Evolutionary conservation across 805 yeast species (phyloP), one percentile per base, ranked within the genome.

Genomic region (Isabelozyma gotoi): DNA sequence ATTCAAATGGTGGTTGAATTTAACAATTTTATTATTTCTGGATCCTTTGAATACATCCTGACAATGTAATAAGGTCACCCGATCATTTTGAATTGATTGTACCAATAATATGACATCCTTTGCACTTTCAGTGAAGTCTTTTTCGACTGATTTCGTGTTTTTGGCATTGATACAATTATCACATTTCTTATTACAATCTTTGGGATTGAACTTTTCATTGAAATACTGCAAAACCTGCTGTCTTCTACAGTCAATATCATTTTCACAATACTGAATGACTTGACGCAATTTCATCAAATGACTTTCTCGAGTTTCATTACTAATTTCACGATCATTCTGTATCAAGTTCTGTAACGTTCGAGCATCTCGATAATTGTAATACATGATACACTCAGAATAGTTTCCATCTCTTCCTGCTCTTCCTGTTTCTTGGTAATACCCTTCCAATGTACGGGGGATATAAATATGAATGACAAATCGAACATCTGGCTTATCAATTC

Each of bases 401-500:
- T 77, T 67, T 0, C 99, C 98, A 68, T 94, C 99, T 68, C 99
- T 80, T 4, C 99, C 99, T 3, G 98, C 99, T 65, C 99, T 81
- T 6, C 99, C 99, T 1, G 98, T 91, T 62, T 94, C 99, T 64
- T 94, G 99, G 57, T 94, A 94, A 62, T 94, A 94, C 0, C 97
- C 98, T 65, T 94, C 99, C 50, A 94, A 71, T 41, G 89, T 88
- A 55, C 97, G 71, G 0, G 99, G 97, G 19, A 94, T 67, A 5
- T 94, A 87, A 49, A 85, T 74, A 66, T 94, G 99, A 34, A 88
- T 81, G 3, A 94, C 98, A 68, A 77, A 91, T 38, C 99, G 72
- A 10, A 94, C 99, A 64, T 94, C 96, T 0, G 97, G 87, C 62
- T 94, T 94, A 66, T 94, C 99, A 44, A 94, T 92, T 38, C 99